These are phyloP conservation scores for Botryotinia convoluta DNA, from an alignment of 2,329 filamentous ascomycete genomes.

Conservation along the genomic window DNA sequence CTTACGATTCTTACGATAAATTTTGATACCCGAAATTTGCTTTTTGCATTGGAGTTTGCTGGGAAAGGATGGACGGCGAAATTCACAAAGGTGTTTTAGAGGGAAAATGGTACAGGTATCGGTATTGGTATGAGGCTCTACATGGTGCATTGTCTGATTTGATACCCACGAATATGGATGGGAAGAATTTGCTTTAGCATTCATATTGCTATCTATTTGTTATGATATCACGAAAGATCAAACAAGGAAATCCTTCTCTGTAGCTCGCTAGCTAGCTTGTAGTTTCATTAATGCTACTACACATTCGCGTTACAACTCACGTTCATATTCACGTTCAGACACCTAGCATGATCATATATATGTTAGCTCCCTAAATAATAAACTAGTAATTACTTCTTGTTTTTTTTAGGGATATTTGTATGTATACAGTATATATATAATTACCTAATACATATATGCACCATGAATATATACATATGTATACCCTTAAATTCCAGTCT, in stretches of 20 bases:
- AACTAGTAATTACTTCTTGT: too few relatives aligned
- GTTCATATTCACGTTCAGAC: background rate
- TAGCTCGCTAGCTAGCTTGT: background rate
- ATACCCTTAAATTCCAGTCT: too few relatives aligned
- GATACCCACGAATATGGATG: background rate
- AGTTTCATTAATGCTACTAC: background rate
- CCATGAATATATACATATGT: too few relatives aligned
- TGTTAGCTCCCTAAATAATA: too few relatives aligned
- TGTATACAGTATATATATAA: too few relatives aligned
- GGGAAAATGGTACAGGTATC: background rate
- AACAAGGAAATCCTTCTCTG: background rate
- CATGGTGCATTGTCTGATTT: background rate
- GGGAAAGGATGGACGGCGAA: background rate
- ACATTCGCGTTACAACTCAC: background rate
- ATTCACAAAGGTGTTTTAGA: background rate
- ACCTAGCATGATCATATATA: background rate
- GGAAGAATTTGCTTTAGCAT: background rate
- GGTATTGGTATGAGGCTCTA: background rate
- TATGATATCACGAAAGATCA: background rate
- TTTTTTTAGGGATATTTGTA: too few relatives aligned
- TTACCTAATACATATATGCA: too few relatives aligned
- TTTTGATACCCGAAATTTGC: conserved; percentile 9
- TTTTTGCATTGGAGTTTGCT: background rate
- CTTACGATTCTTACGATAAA: background rate
- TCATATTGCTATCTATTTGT: background rate